These are phyloP conservation scores for Thuja plicata DNA, from an alignment of 83 land plant species.

Conservation along the genomic window DNA sequence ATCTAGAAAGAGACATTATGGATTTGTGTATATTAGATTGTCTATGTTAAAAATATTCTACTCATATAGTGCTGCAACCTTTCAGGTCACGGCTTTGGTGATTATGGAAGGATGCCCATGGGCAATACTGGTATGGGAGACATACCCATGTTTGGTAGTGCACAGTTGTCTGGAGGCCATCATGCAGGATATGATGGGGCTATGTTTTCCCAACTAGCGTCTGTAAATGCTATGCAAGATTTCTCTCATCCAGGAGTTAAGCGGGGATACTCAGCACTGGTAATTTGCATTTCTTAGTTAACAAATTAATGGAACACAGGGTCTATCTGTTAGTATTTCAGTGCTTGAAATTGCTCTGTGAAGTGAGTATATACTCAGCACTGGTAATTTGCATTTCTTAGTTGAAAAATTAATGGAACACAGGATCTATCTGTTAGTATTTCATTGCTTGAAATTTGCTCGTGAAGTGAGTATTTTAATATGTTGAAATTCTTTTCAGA, in stretches of 20 bases:
- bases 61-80: background rate
- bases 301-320: background rate
- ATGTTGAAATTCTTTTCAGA: background rate
- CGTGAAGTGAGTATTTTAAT: background rate
- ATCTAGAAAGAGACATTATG: too few relatives aligned
- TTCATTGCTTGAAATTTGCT: background rate
- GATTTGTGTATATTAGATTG: too few relatives aligned
- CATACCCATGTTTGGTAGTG: background rate
- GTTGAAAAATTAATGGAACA: background rate
- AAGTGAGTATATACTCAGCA: background rate
- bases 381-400: constrained; percentile 19
- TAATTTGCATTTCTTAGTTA: background rate
- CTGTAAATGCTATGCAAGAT: constrained; percentile 14
- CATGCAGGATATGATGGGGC: constrained; percentile 13
- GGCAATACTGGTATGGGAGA: constrained; percentile 3
- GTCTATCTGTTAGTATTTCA: background rate
- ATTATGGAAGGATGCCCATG: constrained; percentile 15
- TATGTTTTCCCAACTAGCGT: background rate
- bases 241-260: constrained; percentile 30
- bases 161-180: background rate
- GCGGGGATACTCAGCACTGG: constrained; percentile 27
- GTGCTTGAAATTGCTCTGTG: background rate
- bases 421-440: background rate
- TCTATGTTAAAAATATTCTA: background rate
- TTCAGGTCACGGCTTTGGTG: background rate